Evolutionary conservation across 2,329 filamentous ascomycete species (phyloP).

Genomic region (Ilyonectria sp.): DNA sequence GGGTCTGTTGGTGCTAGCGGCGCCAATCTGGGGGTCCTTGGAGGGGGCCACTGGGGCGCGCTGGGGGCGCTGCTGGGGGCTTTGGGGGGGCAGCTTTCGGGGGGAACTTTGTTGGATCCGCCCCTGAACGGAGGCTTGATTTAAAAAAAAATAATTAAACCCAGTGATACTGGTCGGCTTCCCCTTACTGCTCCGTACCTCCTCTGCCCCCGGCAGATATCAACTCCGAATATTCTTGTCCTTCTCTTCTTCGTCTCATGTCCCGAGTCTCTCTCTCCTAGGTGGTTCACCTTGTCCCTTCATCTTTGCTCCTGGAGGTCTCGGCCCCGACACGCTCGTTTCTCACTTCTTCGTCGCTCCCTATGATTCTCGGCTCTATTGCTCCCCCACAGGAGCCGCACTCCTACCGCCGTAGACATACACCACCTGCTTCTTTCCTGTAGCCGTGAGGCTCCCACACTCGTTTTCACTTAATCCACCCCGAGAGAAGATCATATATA

Average conservation of each 20-base stretch:
- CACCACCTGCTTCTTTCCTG: constrained; percentile 32
- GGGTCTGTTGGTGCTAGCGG: constrained; percentile 46
- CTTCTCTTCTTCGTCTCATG: constrained; percentile 34
- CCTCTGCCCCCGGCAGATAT: constrained; percentile 27
- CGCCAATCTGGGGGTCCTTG: constrained; percentile 51
- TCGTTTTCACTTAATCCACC: constrained; percentile 32
- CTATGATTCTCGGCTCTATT: constrained; percentile 49
- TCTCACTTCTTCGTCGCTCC: constrained; percentile 43
- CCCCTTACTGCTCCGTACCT: constrained; percentile 32
- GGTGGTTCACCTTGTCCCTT: constrained; percentile 19
- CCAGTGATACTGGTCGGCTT: constrained; percentile 38
- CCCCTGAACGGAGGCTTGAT: constrained; percentile 50
- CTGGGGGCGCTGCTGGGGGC: constrained; percentile 8
- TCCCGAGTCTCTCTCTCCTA: constrained; percentile 23
- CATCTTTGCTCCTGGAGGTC: constrained; percentile 40
- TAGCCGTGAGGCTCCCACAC: constrained; percentile 35
- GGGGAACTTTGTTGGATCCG: constrained; percentile 45
- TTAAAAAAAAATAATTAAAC: constrained; percentile 50
- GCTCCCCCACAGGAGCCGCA: constrained; percentile 50
- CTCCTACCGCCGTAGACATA: constrained; percentile 26
- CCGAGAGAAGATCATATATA: constrained; percentile 31
- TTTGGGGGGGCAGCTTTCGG: constrained; percentile 26
- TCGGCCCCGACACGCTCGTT: constrained; percentile 51
- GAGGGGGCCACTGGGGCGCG: constrained; percentile 36
- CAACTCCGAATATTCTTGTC: constrained; percentile 18